Conservation (phyloP, 495 filamentous ascomycete species). For the Alectoria sarmentosa region DNA sequence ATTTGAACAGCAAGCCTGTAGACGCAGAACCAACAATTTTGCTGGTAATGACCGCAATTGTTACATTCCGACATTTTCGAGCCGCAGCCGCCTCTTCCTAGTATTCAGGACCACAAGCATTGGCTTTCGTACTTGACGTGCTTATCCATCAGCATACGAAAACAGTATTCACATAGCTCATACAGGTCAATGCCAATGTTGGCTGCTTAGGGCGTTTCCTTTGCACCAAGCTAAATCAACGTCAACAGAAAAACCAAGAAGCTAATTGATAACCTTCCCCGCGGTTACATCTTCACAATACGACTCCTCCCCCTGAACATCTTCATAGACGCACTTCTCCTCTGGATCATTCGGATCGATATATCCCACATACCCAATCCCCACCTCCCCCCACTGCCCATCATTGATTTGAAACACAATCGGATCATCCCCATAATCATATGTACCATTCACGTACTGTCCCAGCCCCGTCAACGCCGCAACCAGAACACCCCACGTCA, state of each 20-base stretch:
- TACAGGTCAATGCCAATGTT: too few species aligned
- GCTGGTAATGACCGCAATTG: too few species aligned
- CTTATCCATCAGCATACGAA: too few species aligned
- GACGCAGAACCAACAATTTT: too few species aligned
- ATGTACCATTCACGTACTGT: not conserved
- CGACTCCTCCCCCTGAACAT: not conserved
- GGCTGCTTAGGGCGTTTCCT: too few species aligned
- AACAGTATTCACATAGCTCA: too few species aligned
- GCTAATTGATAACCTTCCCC: slow-evolving; percentile 2
- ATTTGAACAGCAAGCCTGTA: too few species aligned
- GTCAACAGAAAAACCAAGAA: not conserved
- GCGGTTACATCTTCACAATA: not conserved
- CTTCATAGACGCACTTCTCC: not conserved
- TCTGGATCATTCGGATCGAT: not conserved
- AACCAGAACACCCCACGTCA: not conserved
- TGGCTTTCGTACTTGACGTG: too few species aligned
- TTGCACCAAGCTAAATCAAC: not conserved
- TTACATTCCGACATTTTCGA: too few species aligned
- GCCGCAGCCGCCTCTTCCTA: too few species aligned
- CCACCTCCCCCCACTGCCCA: slow-evolving; percentile 13
- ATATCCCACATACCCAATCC: slow-evolving; percentile 7
- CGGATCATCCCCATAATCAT: not conserved
- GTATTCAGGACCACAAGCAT: too few species aligned
- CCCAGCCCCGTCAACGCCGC: not conserved
- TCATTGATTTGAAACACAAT: slow-evolving; percentile 6